A percentile compares a stretch with the other conserved stretches of the same genome.
Evolutionary conservation across 2,329 filamentous ascomycete species (phyloP).

Genomic region (Diaporthe citrichinensis): DNA sequence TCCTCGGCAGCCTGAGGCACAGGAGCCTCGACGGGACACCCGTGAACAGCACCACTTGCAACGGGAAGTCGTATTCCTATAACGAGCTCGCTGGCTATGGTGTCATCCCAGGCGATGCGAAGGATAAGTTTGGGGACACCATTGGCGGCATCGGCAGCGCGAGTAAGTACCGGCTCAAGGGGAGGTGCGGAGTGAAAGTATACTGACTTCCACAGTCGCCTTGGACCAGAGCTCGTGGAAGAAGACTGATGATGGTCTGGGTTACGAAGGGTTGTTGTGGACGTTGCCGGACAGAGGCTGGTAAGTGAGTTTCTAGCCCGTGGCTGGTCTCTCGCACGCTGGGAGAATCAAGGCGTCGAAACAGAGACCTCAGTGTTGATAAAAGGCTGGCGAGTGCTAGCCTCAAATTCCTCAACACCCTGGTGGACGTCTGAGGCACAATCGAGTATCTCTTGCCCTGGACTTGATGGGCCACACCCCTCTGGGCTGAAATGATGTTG

Average conservation of each 20-base stretch:
- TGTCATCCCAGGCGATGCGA: slow-evolving; percentile 67
- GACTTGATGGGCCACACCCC: too few relatives aligned
- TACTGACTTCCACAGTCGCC: neutral
- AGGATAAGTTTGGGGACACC: slow-evolving; percentile 79
- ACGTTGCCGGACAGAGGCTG: slow-evolving; percentile 78
- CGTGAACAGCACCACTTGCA: slow-evolving; percentile 61
- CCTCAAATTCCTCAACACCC: neutral
- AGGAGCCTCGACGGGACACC: neutral
- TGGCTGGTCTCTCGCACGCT: neutral
- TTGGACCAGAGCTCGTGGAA: slow-evolving; percentile 62
- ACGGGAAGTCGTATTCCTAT: slow-evolving; percentile 75
- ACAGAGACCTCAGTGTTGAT: neutral
- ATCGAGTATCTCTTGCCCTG: neutral
- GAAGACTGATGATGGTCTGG: slow-evolving; percentile 58
- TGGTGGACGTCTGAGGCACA: neutral
- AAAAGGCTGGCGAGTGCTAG: neutral
- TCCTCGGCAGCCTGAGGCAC: neutral
- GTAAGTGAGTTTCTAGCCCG: slow-evolving; percentile 49
- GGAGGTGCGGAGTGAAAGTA: neutral
- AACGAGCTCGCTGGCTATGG: slow-evolving; percentile 78
- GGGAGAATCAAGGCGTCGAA: too few relatives aligned
- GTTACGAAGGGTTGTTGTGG: slow-evolving; percentile 74
- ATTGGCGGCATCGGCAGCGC: slow-evolving; percentile 72
- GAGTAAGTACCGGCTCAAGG: neutral
- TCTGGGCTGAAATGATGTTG: neutral